Base-by-base conservation (phyloP, 179 eudicot genomes). In the Heliamphora pulchella region DNA sequence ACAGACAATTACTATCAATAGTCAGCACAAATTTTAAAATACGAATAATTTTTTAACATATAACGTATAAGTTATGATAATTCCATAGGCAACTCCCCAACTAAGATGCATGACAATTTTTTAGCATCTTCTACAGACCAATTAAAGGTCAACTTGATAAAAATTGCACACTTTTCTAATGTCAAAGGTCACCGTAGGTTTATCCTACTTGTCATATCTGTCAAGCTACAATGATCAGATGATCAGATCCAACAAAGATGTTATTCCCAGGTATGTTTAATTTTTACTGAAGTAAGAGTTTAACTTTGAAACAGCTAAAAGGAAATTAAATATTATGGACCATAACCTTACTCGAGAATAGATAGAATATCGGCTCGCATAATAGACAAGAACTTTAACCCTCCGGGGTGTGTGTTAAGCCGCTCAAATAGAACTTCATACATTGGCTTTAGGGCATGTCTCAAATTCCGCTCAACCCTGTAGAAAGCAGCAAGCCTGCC, bases 351-450 rank as follows among this genome's bases (percentile, higher is more conserved):
- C 99, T 80, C 89, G 76, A 96, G 88, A 80, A 92, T 83, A 71
- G 91, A 87, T 69, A 94, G 86, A 79, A 91, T 84, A 87, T 96
- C 98, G 41, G 94, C 94, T 68, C 99, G 91, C 75, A 96, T 86
- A 59, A 70, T 79, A n/a, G 93, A 81, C 80, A 96, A 87, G 81
- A 96, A 96, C 85, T 89, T 96, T 86, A 96, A 86, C 76, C 99
- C 99, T 77, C 99, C 99, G 54, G 94, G 96, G 82, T 94, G 93
- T 7, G 94, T 96, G 82, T 96, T 96, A 78, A 96, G 86, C 83
- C 97, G 86, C 81, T 96, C 96, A 81, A 96, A 96, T 54, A 96
- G 89, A 87, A 82, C 87, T 78, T 91, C 96, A 86, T 96, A 94
- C 79, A 79, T 86, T 75, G 99, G 99, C 86, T 91, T 95, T 78